Percentiles rank a stretch among this genome's conserved stretches.
Conservation (phyloP, 805 yeast species). For the Ogataea wickerhamii region DNA sequence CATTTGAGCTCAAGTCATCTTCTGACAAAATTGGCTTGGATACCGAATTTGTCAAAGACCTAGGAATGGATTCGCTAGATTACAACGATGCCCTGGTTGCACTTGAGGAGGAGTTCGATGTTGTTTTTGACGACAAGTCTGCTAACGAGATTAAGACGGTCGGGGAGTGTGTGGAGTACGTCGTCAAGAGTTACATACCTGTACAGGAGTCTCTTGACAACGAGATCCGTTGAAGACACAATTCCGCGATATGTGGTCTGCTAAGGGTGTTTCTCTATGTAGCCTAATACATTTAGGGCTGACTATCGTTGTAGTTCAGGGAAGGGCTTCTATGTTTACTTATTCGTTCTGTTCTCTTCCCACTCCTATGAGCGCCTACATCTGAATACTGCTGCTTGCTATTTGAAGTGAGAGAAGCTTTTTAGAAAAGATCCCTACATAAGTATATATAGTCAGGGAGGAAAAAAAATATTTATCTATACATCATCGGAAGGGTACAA, state of each 20-base stretch:
- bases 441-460: too few relatives aligned
- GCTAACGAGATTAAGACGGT: conserved; percentile 60
- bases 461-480: too few relatives aligned
- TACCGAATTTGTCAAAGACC: conserved; percentile 59
- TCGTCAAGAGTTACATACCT: conserved; percentile 36
- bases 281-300: conserved; percentile 1
- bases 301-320: too few relatives aligned
- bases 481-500: too few relatives aligned
- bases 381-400: too few relatives aligned
- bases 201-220: conserved; percentile 33
- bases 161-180: conserved; percentile 57
- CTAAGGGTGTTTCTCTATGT: neutral
- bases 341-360: too few relatives aligned
- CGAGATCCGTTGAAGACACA: conserved; percentile 32
- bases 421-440: too few relatives aligned
- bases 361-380: too few relatives aligned
- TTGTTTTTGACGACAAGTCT: conserved; percentile 39
- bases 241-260: neutral
- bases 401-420: too few relatives aligned
- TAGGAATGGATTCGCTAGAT: conserved; percentile 90
- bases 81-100: conserved; percentile 95
- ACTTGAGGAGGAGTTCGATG: conserved; percentile 80
- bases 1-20: conserved; percentile 38
- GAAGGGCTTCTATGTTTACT: too few relatives aligned
- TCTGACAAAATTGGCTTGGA: conserved; percentile 30